Base-by-base conservation (phyloP, 345 rosid species). In the Populus ilicifolia region DNA sequence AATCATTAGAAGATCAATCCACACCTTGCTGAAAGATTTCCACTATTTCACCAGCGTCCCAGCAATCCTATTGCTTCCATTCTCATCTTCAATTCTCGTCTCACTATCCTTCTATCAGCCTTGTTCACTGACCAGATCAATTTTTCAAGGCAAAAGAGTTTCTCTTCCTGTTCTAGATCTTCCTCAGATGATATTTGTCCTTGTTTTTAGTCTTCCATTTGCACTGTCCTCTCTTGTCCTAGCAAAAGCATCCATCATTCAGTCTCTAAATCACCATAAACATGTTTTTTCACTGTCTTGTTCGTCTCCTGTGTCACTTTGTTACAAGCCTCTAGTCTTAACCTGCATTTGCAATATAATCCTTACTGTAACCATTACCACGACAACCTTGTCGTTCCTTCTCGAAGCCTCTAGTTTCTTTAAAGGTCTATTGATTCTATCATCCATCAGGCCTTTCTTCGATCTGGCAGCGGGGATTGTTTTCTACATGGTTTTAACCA, bases 1-100 rank as follows among this genome's bases (percentile, higher is more conserved):
- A 72, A 84, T 83, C 67, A 74, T 83, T 72, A 83, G 90, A 80
- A 80, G 54, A 75, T 81, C 90, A 74, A 80, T 86, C 86, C 72
- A 75, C 75, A 80, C 80, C 67, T 88, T 86, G 33, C 81, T 88
- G 66, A 86, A 83, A 67, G 65, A 83, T 61, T 81, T 73, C 13
- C 77, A 46, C 10, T 75, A 39, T 79, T 81, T 74, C 85, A 72
- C 79, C 77, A 30, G 77, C 38, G 54, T 35, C 77, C 83, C 87
- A 36, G 25, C 70, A 67, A 74, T 86, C 38, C 16, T 86, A 62
- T 46, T 81, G 75, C 80, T 86, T 69, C 89, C 90, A 30, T 88
- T 84, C 83, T 88, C 88, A 18, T 84, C 80, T 77, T 84, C 84
- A 29, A 14, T 73, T 59, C 84, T 88, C 20, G 62, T 86, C 66